Conservation (phyloP, 164 flowering plant species). For the Litsea cubeba region DNA sequence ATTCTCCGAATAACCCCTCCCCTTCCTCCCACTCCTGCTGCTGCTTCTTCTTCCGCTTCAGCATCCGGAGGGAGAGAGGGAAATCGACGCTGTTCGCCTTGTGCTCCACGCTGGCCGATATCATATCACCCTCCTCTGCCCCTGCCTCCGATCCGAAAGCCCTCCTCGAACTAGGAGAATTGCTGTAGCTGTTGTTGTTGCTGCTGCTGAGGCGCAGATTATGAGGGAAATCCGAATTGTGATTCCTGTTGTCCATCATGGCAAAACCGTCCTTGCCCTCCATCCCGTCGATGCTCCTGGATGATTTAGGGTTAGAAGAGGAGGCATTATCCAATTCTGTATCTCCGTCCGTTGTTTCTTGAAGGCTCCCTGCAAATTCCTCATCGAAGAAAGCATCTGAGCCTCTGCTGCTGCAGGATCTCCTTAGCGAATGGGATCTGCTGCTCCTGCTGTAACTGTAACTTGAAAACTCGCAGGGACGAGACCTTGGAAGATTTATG, state of each 20-base stretch:
- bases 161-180: not conserved
- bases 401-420: constrained; percentile 45
- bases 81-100: constrained; percentile 80
- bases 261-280: not conserved
- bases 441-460: too few relatives aligned
- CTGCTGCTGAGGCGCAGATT: not conserved
- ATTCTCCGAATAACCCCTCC: constrained; percentile 17
- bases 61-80: constrained; percentile 71
- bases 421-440: constrained; percentile 19
- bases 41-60: constrained; percentile 63
- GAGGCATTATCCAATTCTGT: too few relatives aligned
- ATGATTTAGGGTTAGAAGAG: too few relatives aligned
- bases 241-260: too few relatives aligned
- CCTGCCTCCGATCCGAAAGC: constrained; percentile 25
- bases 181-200: not conserved
- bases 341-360: constrained; percentile 35
- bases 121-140: constrained; percentile 36
- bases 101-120: constrained; percentile 28
- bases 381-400: constrained; percentile 60
- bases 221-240: not conserved
- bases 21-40: constrained; percentile 55
- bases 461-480: constrained; percentile 24
- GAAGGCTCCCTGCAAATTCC: constrained; percentile 51
- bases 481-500: constrained; percentile 28
- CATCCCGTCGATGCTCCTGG: not conserved